Base-by-base conservation (phyloP, 352 stramenopile species). In the Lagenidium giganteum region DNA sequence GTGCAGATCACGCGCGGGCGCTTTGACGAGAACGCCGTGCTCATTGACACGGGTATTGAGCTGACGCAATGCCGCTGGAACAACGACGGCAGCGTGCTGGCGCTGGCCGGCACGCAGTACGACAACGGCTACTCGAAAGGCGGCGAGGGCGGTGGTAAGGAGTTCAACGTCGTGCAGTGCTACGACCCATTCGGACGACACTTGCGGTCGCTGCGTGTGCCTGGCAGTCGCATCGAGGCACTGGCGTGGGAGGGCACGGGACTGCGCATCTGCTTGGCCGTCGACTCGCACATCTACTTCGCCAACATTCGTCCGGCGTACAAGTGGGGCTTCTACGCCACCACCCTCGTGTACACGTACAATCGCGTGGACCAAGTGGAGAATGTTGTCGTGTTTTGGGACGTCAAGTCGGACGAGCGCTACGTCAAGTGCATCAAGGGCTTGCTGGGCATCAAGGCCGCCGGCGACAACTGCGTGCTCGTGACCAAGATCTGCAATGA, bases 211-310 rank as follows among this genome's bases (percentile, higher is more conserved):
- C 68, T 97, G 18, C 71, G 89, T 21, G 83, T 98, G 4, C 91
- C 92, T 4, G 87, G 89, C 6, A 83, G 64, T 35, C 60, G 67
- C 25, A 95, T 97, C 43, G 82, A 91, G 54, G 75, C 77, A 8
- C 54, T 98, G 5, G 83, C 83, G 21, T 98, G 92, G 92, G 92
- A 98, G 70, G 88, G 89, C 42, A 74, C 69, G 2, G 89, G 91
- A 12, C 50, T 97, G 28, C 71, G 90, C 24, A 93, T 98, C 31
- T 95, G 91, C 30, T 55, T 98, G 14, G 93, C 93, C 0, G 90
- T 98, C 17, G 93, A 96, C 62, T 91, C 85, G 16, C 90, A 94
- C 69, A 97, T 98, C 40, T 98, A 96, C 72, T 98, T 98, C 64
- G 93, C 92, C 26, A 97, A 97, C 64, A 93, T 98, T 34, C 83